These are phyloP conservation scores for Yarrowia sp. DNA, from an alignment of 805 yeast species.

Conservation along the genomic window DNA sequence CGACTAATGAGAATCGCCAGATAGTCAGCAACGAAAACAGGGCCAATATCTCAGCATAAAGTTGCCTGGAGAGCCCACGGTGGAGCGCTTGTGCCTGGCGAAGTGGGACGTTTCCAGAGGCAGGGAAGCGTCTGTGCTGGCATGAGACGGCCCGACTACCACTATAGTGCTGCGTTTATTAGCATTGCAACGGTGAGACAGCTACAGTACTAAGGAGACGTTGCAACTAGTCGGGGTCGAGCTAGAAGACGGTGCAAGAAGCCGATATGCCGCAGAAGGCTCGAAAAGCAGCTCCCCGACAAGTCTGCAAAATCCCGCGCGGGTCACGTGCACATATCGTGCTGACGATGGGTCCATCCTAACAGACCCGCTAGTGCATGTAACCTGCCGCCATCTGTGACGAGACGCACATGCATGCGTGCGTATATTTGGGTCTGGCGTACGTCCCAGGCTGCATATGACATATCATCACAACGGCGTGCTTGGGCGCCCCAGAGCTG, in stretches of 20 bases:
- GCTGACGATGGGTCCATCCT: neutral
- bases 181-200: too few relatives aligned
- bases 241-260: too few relatives aligned
- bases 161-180: too few relatives aligned
- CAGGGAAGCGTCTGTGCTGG: slow-evolving; percentile 3
- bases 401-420: slow-evolving; percentile 15
- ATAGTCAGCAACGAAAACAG: too few relatives aligned
- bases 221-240: too few relatives aligned
- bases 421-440: neutral
- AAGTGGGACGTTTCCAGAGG: neutral
- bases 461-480: neutral
- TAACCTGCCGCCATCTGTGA: neutral
- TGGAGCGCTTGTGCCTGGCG: too few relatives aligned
- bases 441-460: neutral
- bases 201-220: too few relatives aligned
- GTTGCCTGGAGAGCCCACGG: neutral
- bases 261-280: too few relatives aligned
- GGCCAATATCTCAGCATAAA: neutral
- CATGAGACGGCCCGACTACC: slow-evolving; percentile 8
- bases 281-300: too few relatives aligned
- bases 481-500: too few relatives aligned
- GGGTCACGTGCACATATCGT: neutral
- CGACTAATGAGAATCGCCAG: too few relatives aligned
- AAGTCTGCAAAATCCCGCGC: too few relatives aligned
- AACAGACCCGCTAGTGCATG: slow-evolving; percentile 8